phyloP scores from a whole-genome alignment of 805 yeast genomes.

The Wickerhamomyces strasburgensis region DNA sequence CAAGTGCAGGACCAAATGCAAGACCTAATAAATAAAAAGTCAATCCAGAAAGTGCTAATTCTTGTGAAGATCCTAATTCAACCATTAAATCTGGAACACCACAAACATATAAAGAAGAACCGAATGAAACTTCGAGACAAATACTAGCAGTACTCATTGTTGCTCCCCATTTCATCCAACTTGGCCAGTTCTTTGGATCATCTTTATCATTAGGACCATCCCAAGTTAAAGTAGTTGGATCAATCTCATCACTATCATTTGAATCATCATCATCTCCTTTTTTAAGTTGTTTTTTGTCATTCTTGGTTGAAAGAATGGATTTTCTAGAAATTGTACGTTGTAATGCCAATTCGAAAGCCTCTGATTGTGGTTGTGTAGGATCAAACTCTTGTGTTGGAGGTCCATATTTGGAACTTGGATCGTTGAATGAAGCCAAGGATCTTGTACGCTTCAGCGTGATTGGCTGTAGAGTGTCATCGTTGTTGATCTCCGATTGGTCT shows the following conservation, averaged over 20 bases:
- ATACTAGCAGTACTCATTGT: slow-evolving; percentile 61
- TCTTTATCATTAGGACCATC: slow-evolving; percentile 57
- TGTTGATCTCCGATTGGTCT: not conserved
- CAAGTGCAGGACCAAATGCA: slow-evolving; percentile 63
- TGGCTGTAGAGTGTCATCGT: not conserved
- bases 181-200: slow-evolving; percentile 68
- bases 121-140: slow-evolving; percentile 68
- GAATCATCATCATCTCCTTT: slow-evolving; percentile 1
- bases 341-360: slow-evolving; percentile 20
- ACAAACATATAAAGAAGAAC: slow-evolving; percentile 66
- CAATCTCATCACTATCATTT: slow-evolving; percentile 26
- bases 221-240: slow-evolving; percentile 46
- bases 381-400: slow-evolving; percentile 13
- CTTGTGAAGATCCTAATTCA: slow-evolving; percentile 50
- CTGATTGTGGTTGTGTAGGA: slow-evolving; percentile 13
- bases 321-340: slow-evolving; percentile 24
- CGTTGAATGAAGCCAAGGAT: slow-evolving; percentile 17
- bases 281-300: slow-evolving; percentile 4
- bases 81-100: slow-evolving; percentile 52
- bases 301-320: slow-evolving; percentile 14
- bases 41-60: slow-evolving; percentile 61
- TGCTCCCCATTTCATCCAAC: slow-evolving; percentile 55
- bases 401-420: slow-evolving; percentile 14
- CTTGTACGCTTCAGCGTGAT: slow-evolving; percentile 8
- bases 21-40: slow-evolving; percentile 69